Conservation (phyloP, 1,139 yeast species). For the Kurtzmaniella quercitrusa region DNA sequence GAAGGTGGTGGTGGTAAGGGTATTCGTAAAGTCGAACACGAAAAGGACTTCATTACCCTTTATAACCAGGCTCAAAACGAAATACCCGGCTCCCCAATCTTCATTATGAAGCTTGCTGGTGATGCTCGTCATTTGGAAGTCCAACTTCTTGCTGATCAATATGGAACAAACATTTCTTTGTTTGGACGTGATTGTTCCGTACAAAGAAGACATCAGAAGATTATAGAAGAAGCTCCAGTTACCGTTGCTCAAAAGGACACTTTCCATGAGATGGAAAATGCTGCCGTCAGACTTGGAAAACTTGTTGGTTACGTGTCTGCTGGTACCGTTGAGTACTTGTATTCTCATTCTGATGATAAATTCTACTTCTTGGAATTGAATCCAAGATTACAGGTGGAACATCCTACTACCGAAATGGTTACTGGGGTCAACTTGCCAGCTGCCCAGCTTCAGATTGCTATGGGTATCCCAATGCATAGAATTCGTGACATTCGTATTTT, state of each 20-base stretch:
- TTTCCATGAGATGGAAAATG: conserved; percentile 87
- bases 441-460: conserved; percentile 96
- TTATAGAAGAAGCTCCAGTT: conserved; percentile 95
- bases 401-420: conserved; percentile 99
- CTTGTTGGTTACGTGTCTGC: conserved; percentile 97
- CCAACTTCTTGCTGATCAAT: conserved; percentile 90
- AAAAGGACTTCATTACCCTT: conserved; percentile 62
- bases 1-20: conserved; percentile 99
- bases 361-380: conserved; percentile 93
- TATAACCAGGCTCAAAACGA: conserved; percentile 91
- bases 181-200: conserved; percentile 97
- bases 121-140: conserved; percentile 95
- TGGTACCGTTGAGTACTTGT: conserved; percentile 96
- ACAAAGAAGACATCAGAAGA: conserved; percentile 95
- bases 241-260: conserved; percentile 87
- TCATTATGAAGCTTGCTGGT: conserved; percentile 92
- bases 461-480: conserved; percentile 98
- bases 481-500: conserved; percentile 86
- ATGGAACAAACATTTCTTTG: conserved; percentile 88
- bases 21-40: conserved; percentile 85
- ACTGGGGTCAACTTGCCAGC: conserved; percentile 97
- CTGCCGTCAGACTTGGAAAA: conserved; percentile 94
- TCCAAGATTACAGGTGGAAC: conserved; percentile 98
- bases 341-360: conserved; percentile 89
- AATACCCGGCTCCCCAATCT: conserved; percentile 94